phyloP scores from a whole-genome alignment of 129 eudicot species.

The Lactuca saligna region DNA sequence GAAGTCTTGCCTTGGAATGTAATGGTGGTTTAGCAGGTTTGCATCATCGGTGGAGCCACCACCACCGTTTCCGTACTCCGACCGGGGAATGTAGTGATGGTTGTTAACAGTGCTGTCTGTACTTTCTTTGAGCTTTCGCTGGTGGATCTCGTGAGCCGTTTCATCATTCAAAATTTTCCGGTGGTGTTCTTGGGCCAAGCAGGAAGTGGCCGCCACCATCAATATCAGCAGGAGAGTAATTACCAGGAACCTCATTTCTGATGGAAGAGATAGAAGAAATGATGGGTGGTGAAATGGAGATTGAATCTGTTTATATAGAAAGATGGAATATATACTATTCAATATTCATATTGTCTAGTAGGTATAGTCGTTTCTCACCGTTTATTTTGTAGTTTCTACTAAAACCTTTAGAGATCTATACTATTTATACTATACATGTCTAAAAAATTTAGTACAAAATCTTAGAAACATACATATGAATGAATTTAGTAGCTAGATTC shows the following conservation, averaged over 20 bases:
- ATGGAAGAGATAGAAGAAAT: conserved; percentile 3
- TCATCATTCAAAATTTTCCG: conserved; percentile 17
- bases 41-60: conserved; percentile 22
- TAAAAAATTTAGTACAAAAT: no score
- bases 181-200: conserved; percentile 20
- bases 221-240: conserved; percentile 23
- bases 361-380: no score
- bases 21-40: conserved; percentile 29
- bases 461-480: no score
- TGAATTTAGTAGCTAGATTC: no score
- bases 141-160: conserved; percentile 6
- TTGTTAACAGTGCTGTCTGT: conserved; percentile 21
- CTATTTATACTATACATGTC: no score
- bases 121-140: conserved; percentile 23
- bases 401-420: no score
- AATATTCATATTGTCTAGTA: no score
- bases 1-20: conserved; percentile 32
- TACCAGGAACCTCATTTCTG: conserved; percentile 22
- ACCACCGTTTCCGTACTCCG: conserved; percentile 33
- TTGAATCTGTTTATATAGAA: conserved; percentile 26
- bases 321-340: neutral
- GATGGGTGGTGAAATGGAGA: conserved; percentile 2
- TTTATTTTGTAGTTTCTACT: no score
- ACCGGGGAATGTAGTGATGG: conserved; percentile 34
- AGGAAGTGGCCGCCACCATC: conserved; percentile 3